A percentile compares a stretch with the other conserved stretches of the same genome.
phyloP scores from a whole-genome alignment of 2,329 filamentous ascomycete genomes.

The Ceratocystis lukuohia region DNA sequence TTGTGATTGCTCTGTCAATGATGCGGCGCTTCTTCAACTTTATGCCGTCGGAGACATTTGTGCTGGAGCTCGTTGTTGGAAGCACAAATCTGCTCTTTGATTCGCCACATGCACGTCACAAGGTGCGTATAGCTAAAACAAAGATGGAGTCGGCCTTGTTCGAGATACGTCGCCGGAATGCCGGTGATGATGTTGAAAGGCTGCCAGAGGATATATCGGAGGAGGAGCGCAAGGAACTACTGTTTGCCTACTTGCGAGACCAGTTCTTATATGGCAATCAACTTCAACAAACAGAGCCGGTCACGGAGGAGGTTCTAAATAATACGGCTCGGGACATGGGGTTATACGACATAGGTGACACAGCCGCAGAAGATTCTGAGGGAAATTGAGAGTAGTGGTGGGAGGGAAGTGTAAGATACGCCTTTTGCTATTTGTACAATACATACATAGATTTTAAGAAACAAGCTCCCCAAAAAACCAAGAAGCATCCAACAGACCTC shows the following conservation, averaged over 20 bases:
- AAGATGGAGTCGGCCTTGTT: constrained; percentile 29
- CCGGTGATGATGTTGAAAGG: constrained; percentile 24
- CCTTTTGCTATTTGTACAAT: constrained; percentile 9
- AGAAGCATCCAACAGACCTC: neutral
- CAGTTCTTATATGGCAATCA: constrained; percentile 11
- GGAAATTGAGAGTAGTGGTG: constrained; percentile 18
- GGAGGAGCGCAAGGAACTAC: constrained; percentile 28
- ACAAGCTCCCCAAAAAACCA: neutral
- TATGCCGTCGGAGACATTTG: constrained; percentile 33
- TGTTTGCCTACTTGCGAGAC: constrained; percentile 31
- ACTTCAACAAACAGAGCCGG: constrained; percentile 19
- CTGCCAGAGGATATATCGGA: constrained; percentile 27
- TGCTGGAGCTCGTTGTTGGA: constrained; percentile 35
- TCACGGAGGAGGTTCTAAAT: constrained; percentile 24
- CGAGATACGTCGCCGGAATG: constrained; percentile 4
- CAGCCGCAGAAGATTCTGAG: neutral
- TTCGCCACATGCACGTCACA: constrained; percentile 29
- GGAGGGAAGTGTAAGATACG: constrained; percentile 9
- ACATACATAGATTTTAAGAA: constrained; percentile 10
- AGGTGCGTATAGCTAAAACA: constrained; percentile 32
- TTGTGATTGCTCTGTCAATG: constrained; percentile 34
- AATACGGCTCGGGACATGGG: constrained; percentile 33
- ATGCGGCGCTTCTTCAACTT: constrained; percentile 34
- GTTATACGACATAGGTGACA: constrained; percentile 26
- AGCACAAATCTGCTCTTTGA: constrained; percentile 34